Percentiles rank a stretch among this genome's conserved stretches.
Evolutionary conservation across 2,329 filamentous ascomycete genomes (phyloP).

Genomic region (Hymenoscyphus fraxineus): DNA sequence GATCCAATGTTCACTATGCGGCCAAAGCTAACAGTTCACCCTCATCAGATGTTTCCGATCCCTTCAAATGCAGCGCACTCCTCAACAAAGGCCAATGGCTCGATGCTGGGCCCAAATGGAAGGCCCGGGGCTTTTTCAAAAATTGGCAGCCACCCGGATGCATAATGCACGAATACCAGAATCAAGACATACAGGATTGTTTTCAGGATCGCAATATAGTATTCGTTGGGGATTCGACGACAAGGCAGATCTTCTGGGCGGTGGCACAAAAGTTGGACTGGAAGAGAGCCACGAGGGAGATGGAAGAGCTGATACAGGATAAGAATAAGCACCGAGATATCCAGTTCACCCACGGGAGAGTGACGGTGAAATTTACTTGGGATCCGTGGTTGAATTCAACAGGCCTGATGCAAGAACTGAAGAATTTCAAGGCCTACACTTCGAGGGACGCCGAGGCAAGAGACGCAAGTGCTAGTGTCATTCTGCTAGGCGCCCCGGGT

Average conservation of each 20-base stretch:
- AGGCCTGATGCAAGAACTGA: slow-evolving; percentile 40
- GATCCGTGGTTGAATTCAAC: slow-evolving; percentile 59
- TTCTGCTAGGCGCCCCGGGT: slow-evolving; percentile 52
- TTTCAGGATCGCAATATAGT: slow-evolving; percentile 49
- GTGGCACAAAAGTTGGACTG: slow-evolving; percentile 47
- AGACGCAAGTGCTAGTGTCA: slow-evolving; percentile 40
- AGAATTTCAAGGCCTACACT: slow-evolving; percentile 34
- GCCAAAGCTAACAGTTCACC: slow-evolving; percentile 9
- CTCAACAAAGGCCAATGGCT: slow-evolving; percentile 50
- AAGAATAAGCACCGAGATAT: slow-evolving; percentile 43
- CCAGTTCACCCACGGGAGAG: slow-evolving; percentile 41
- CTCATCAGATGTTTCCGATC: slow-evolving; percentile 39
- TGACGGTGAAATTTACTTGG: slow-evolving; percentile 55
- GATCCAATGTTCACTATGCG: neutral
- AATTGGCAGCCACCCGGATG: slow-evolving; percentile 60
- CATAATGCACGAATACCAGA: slow-evolving; percentile 52
- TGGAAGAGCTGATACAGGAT: slow-evolving; percentile 35
- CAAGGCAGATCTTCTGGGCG: slow-evolving; percentile 59
- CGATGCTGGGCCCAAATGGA: slow-evolving; percentile 33
- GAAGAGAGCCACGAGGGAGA: slow-evolving; percentile 36
- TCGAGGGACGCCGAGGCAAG: slow-evolving; percentile 19
- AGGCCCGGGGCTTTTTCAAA: slow-evolving; percentile 35
- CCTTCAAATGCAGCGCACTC: slow-evolving; percentile 51
- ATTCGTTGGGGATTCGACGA: slow-evolving; percentile 58
- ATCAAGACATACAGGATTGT: slow-evolving; percentile 50